Conservation (phyloP, 2,329 filamentous ascomycete genomes). For the Diaporthe vaccinii region DNA sequence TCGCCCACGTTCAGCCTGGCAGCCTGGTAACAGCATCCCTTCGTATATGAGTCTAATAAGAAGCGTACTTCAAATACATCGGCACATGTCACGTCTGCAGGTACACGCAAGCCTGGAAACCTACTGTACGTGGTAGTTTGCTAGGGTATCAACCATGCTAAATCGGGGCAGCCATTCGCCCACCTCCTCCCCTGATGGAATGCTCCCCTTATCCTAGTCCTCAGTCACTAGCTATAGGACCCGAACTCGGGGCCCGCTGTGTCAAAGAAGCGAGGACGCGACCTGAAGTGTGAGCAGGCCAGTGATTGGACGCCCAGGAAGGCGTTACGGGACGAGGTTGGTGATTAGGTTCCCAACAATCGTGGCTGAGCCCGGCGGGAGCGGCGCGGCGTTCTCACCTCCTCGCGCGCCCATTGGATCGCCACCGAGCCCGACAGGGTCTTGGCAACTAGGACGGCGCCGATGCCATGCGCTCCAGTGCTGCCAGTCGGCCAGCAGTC, state of each 20-base stretch:
- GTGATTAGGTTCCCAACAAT: conserved; percentile 16
- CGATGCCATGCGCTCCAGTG: conserved; percentile 11
- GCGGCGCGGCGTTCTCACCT: conserved; percentile 3
- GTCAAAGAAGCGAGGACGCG: not conserved
- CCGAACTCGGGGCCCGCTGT: not conserved
- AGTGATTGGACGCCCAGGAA: conserved; percentile 10
- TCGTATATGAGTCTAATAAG: conserved; percentile 6
- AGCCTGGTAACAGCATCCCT: not conserved
- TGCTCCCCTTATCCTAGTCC: not conserved
- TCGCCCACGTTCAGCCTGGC: not conserved
- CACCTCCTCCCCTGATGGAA: not conserved
- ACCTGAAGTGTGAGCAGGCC: not conserved
- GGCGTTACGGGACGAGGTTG: conserved; percentile 1
- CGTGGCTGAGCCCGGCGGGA: conserved; percentile 32
- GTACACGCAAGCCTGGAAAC: conserved; percentile 25
- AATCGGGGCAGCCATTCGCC: conserved; percentile 8
- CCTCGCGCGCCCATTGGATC: conserved; percentile 20
- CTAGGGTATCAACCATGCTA: not conserved
- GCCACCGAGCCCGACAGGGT: conserved; percentile 13
- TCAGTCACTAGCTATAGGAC: not conserved
- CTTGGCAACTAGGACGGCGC: not conserved
- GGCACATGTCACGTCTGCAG: conserved; percentile 12
- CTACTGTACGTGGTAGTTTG: not conserved
- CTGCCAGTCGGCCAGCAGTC: not conserved
- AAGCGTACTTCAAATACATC: not conserved